These are phyloP conservation scores for Ceratocystis cubensis DNA, from an alignment of 2,329 filamentous ascomycete species.

Conservation along the genomic window DNA sequence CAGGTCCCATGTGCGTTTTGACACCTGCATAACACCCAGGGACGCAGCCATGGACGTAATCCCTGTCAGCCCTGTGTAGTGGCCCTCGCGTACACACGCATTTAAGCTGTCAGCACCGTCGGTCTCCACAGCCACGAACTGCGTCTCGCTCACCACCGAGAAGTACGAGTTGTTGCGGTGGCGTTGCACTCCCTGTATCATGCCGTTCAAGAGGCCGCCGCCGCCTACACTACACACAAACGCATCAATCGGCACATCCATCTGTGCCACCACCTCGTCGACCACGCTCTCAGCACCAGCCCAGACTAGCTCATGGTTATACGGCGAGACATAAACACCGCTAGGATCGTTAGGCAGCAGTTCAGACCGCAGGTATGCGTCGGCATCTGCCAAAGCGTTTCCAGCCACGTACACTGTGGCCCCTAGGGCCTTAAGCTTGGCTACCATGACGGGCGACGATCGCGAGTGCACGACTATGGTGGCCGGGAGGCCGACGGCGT, in stretches of 20 bases:
- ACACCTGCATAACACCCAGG: slow-evolving; percentile 62
- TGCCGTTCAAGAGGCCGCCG: slow-evolving; percentile 64
- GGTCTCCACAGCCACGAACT: slow-evolving; percentile 65
- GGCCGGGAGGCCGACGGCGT: slow-evolving; percentile 48
- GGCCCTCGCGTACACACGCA: slow-evolving; percentile 43
- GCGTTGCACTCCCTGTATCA: slow-evolving; percentile 40
- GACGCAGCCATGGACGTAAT: slow-evolving; percentile 68
- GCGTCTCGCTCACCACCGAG: slow-evolving; percentile 27
- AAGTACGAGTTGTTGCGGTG: slow-evolving; percentile 29
- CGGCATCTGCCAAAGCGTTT: slow-evolving; percentile 55
- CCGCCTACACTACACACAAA: slow-evolving; percentile 71
- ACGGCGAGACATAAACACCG: slow-evolving; percentile 56
- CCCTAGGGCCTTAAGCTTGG: slow-evolving; percentile 56
- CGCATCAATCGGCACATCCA: slow-evolving; percentile 44
- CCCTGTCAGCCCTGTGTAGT: slow-evolving; percentile 49
- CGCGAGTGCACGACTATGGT: slow-evolving; percentile 62
- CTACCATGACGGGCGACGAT: slow-evolving; percentile 57
- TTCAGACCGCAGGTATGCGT: slow-evolving; percentile 48
- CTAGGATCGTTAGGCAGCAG: slow-evolving; percentile 40
- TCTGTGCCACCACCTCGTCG: slow-evolving; percentile 35
- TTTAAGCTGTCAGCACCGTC: slow-evolving; percentile 57
- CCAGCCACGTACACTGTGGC: slow-evolving; percentile 58
- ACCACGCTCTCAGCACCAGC: slow-evolving; percentile 49
- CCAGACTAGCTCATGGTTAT: slow-evolving; percentile 58
- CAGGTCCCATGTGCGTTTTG: slow-evolving; percentile 54